Percentiles rank a stretch among this genome's conserved stretches.
Conservation (phyloP, 129 eudicot species). For the Logfia minima region DNA sequence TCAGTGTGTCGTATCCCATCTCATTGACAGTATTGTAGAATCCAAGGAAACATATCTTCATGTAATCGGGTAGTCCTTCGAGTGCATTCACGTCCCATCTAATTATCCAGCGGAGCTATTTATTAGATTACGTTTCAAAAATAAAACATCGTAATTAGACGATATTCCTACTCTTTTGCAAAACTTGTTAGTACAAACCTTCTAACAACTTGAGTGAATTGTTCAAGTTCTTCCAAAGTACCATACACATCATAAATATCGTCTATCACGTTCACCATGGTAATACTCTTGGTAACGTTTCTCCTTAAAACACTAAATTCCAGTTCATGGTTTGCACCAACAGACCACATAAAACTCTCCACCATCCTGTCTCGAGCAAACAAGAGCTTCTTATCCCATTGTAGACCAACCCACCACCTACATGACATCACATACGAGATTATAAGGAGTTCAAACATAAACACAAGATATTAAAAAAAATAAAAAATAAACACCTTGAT, state of each 20-base stretch:
- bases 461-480: not conserved
- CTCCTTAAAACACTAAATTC: constrained; percentile 24
- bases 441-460: not conserved
- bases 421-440: not conserved
- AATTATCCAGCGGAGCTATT: not conserved
- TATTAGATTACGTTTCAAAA: not conserved
- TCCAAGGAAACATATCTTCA: constrained; percentile 52
- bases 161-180: not conserved
- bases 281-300: constrained; percentile 22
- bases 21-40: constrained; percentile 52
- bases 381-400: constrained; percentile 26
- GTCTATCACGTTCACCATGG: constrained; percentile 29
- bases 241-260: constrained; percentile 45
- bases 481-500: constrained; percentile 24
- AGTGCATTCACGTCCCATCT: constrained; percentile 58
- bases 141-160: not conserved
- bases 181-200: constrained; percentile 29
- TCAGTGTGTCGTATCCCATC: constrained; percentile 46
- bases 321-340: constrained; percentile 26
- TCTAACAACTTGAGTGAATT: constrained; percentile 35
- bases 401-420: constrained; percentile 46
- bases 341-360: constrained; percentile 40
- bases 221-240: constrained; percentile 40
- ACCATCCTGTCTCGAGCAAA: constrained; percentile 48
- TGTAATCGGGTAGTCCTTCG: constrained; percentile 54